phyloP scores from a whole-genome alignment of 805 yeast genomes.

The Kodamaea sagamina region DNA sequence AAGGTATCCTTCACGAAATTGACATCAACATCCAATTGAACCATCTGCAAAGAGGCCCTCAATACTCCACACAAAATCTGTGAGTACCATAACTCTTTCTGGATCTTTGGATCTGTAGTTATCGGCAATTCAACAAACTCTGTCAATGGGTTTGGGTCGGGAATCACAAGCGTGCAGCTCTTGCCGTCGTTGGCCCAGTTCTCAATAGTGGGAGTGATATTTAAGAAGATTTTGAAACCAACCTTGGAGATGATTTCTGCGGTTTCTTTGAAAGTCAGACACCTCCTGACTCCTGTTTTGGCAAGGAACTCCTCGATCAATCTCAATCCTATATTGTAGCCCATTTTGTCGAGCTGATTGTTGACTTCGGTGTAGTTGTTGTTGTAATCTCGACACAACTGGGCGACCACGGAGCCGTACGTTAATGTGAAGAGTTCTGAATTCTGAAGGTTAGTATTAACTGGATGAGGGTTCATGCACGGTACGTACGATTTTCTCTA shows the following conservation, averaged over 20 bases:
- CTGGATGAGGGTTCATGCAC: neutral
- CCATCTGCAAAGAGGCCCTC: constrained; percentile 92
- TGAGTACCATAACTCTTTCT: constrained; percentile 85
- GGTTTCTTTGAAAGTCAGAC: constrained; percentile 77
- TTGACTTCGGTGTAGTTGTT: constrained; percentile 79
- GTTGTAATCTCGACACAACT: constrained; percentile 79
- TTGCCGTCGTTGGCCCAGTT: constrained; percentile 79
- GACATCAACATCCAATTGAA: constrained; percentile 87
- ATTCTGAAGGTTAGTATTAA: constrained; percentile 46
- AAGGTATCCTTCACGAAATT: constrained; percentile 76
- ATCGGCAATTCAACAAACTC: constrained; percentile 92
- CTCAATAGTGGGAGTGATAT: constrained; percentile 71
- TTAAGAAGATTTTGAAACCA: constrained; percentile 88
- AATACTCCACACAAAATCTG: constrained; percentile 88
- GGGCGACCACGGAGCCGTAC: constrained; percentile 92
- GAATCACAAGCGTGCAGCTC: constrained; percentile 68
- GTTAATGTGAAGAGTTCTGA: constrained; percentile 93
- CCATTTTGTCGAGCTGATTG: constrained; percentile 85
- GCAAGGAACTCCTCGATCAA: constrained; percentile 92
- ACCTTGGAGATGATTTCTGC: constrained; percentile 83
- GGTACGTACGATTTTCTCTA: constrained; percentile 74
- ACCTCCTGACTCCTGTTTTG: constrained; percentile 80
- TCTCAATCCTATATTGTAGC: constrained; percentile 89
- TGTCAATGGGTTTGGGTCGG: constrained; percentile 81
- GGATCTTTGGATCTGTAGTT: constrained; percentile 63